Conservation (phyloP, 495 filamentous ascomycete species). For the Glarea lozoyensis region DNA sequence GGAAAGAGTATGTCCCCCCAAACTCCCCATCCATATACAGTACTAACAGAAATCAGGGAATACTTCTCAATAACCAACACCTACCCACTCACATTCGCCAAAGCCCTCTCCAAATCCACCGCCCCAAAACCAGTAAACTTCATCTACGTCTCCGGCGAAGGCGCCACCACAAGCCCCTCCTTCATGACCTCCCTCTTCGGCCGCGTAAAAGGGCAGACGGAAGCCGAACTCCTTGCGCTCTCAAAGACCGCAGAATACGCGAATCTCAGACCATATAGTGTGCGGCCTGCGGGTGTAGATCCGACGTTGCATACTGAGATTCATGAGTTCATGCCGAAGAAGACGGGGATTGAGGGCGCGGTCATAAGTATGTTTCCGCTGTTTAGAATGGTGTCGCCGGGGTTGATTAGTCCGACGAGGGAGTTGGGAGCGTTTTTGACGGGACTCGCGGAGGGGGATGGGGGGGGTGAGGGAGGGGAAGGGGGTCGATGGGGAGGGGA, state of each 20-base stretch:
- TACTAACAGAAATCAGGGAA: constrained; percentile 43
- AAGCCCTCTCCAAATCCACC: constrained; percentile 49
- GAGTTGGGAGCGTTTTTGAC: constrained; percentile 32
- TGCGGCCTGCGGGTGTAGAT: constrained; percentile 15
- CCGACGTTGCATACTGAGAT: constrained; percentile 4
- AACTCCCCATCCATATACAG: not conserved
- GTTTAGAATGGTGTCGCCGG: constrained; percentile 7
- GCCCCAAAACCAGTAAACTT: constrained; percentile 49
- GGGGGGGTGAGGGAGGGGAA: constrained; percentile 29
- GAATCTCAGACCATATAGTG: constrained; percentile 31
- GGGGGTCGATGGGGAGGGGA: constrained; percentile 37
- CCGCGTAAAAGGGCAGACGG: constrained; percentile 54
- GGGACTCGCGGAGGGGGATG: constrained; percentile 52
- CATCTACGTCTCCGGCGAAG: constrained; percentile 59
- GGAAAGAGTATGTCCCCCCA: constrained; percentile 41
- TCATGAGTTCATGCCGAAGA: constrained; percentile 6
- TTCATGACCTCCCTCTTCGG: constrained; percentile 46
- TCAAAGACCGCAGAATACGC: constrained; percentile 27
- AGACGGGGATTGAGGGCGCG: not conserved
- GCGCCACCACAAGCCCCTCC: constrained; percentile 38
- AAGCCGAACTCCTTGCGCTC: constrained; percentile 40
- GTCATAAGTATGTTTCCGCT: constrained; percentile 15
- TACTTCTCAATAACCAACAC: constrained; percentile 59
- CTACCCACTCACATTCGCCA: constrained; percentile 52
- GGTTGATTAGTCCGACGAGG: constrained; percentile 33